Base-by-base conservation (phyloP, 768 basidiomycete species). In the Mycena galopus region DNA sequence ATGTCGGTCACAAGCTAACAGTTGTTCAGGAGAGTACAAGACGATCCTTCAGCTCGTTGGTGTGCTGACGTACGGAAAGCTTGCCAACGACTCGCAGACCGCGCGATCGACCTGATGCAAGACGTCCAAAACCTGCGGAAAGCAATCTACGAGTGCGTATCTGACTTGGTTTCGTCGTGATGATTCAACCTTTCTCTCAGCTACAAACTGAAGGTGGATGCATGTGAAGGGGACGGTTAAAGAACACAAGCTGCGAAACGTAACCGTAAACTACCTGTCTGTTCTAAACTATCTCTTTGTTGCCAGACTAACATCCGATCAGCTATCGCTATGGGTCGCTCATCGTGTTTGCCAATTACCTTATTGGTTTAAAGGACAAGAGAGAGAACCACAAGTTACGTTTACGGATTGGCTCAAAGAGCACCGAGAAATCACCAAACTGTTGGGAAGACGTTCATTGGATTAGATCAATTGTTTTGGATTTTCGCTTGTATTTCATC, bases 91-190 rank as follows among this genome's bases (percentile, higher is more conserved):
- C 81, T 99, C 71, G 92, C 96, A 0, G 97, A 99, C 80, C 85
- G 90, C 27, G 96, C 94, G 2, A 91, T 98, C 75, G 97, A 99
- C 81, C 82, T 92, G 75, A 96, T 96, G 94, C 93, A 95, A 82
- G 96, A 97, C 73, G 97, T 99, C 0, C 98, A 99, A 82, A 99
- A 99, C 79, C 85, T 99, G 44, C 91, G 98, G 39, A 95, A 95
- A 80, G 96, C 98, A 0, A 93, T 99, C 59, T 98, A 95, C 79
- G 95, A 97, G 94, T 98, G 79, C 81, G 94, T 84, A 10, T 1
- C 37, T 4, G 17, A 30, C 17, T 39, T 32, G 37, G 30, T 19
- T 19, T 67, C 44, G 25, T 27, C 65, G 32, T 39, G 8, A n/a
- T 55, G 59, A 14, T 29, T 30, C 67, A 19, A 53, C 47, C 25